phyloP scores from a whole-genome alignment of 331 rosid genomes.

The Pyracantha coccinea region DNA sequence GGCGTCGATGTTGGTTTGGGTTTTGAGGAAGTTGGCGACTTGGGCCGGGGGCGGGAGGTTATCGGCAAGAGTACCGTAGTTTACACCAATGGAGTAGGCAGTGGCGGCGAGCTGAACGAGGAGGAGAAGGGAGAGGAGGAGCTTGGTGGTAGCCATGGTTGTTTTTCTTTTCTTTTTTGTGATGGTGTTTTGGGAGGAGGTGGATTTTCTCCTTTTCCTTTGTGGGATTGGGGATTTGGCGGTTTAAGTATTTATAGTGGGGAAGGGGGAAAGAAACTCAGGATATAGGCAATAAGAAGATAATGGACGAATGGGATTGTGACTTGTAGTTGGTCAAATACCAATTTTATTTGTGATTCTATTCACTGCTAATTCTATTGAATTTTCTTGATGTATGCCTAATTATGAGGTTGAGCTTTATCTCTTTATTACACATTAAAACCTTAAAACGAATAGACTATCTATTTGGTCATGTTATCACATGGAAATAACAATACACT shows the following conservation, averaged over 20 bases:
- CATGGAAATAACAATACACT: too few species aligned
- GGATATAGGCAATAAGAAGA: neutral
- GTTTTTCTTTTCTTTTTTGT: neutral
- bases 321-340: neutral
- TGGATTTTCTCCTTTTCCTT: neutral
- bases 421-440: neutral
- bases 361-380: neutral
- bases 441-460: neutral
- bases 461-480: too few species aligned
- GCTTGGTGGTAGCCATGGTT: neutral
- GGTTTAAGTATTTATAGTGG: neutral
- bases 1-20: constrained; percentile 47
- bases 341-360: neutral
- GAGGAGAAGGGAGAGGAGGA: constrained; percentile 25
- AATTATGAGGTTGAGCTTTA: neutral
- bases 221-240: neutral
- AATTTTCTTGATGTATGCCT: neutral
- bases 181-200: too few species aligned
- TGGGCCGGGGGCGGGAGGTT: constrained; percentile 57
- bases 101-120: constrained; percentile 30
- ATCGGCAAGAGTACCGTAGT: constrained; percentile 80
- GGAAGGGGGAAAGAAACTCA: neutral
- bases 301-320: neutral
- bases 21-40: constrained; percentile 62
- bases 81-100: constrained; percentile 55